A percentile compares a stretch with the other conserved stretches of the same genome.
These are phyloP conservation scores for Penicillium sp. DNA, from an alignment of 2,329 filamentous ascomycete species.

Conservation along the genomic window DNA sequence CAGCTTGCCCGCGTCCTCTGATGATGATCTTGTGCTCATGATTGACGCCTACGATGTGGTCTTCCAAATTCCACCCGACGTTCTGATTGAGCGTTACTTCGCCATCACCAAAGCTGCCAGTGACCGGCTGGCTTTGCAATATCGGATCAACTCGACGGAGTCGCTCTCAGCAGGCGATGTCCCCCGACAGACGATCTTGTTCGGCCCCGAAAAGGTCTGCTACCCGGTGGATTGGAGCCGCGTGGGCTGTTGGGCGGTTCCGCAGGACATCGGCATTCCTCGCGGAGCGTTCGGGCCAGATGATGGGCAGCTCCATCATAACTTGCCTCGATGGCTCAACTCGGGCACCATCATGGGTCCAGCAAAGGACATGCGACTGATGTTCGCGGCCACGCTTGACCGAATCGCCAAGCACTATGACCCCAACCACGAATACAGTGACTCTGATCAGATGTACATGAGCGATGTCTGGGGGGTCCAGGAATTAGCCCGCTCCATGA, in stretches of 20 bases:
- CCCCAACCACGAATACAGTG: conserved; percentile 15
- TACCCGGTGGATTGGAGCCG: conserved; percentile 17
- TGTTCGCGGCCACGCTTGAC: conserved; percentile 19
- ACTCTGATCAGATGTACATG: conserved; percentile 24
- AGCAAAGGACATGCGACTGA: conserved; percentile 17
- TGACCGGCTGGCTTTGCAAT: conserved; percentile 15
- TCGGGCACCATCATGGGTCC: conserved; percentile 23
- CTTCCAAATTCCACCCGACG: conserved; percentile 20
- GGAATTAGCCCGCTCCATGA: conserved; percentile 17
- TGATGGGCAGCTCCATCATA: conserved; percentile 15
- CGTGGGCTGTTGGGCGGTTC: conserved; percentile 19
- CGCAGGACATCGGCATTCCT: conserved; percentile 18
- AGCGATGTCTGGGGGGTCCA: conserved; percentile 23
- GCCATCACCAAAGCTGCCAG: conserved; percentile 14
- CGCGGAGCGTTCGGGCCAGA: conserved; percentile 17
- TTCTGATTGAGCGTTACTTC: conserved; percentile 23
- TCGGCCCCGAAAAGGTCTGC: conserved; percentile 22
- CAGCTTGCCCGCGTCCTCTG: conserved; percentile 11
- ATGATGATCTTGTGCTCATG: conserved; percentile 22
- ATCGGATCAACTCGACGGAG: conserved; percentile 8
- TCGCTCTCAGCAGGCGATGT: conserved; percentile 7
- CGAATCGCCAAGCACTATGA: conserved; percentile 18
- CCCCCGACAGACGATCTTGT: conserved; percentile 20
- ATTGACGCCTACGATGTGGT: conserved; percentile 22
- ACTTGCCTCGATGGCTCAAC: conserved; percentile 19